Evolutionary conservation across 352 stramenopile species (phyloP).

Genomic region (Phytophthora hibernalis): DNA sequence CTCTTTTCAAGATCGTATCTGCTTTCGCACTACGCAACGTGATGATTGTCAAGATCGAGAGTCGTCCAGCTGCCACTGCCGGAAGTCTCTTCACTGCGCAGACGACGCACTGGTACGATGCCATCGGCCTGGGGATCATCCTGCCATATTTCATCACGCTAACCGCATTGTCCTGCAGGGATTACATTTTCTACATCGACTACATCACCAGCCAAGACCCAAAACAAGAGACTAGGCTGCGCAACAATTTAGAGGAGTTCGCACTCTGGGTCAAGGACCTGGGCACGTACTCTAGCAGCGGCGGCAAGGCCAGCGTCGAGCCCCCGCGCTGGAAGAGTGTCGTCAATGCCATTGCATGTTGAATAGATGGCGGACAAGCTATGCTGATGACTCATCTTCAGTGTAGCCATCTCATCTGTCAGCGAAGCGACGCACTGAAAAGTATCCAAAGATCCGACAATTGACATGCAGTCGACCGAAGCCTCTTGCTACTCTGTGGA

Average conservation of each 20-base stretch:
- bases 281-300: conserved; percentile 72
- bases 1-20: conserved; percentile 81
- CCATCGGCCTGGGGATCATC: neutral
- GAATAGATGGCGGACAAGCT: conserved; percentile 9
- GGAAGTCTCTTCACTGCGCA: conserved; percentile 66
- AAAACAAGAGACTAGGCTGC: conserved; percentile 57
- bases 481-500: conserved; percentile 53
- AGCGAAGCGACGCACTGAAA: conserved; percentile 6
- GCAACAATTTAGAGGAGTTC: conserved; percentile 76
- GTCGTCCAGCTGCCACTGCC: conserved; percentile 68
- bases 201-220: conserved; percentile 62
- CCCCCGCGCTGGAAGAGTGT: conserved; percentile 75
- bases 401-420: conserved; percentile 16
- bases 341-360: conserved; percentile 73
- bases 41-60: conserved; percentile 87
- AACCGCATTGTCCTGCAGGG: conserved; percentile 35
- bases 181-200: conserved; percentile 87
- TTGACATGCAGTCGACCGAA: conserved; percentile 22
- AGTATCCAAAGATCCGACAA: conserved; percentile 10
- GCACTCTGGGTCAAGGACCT: conserved; percentile 82
- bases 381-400: neutral
- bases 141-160: neutral
- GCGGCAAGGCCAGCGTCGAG: conserved; percentile 66
- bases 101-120: conserved; percentile 68
- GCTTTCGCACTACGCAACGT: conserved; percentile 79